Base-by-base conservation (phyloP, 2,329 filamentous ascomycete species). In the Mariannaea sp. region DNA sequence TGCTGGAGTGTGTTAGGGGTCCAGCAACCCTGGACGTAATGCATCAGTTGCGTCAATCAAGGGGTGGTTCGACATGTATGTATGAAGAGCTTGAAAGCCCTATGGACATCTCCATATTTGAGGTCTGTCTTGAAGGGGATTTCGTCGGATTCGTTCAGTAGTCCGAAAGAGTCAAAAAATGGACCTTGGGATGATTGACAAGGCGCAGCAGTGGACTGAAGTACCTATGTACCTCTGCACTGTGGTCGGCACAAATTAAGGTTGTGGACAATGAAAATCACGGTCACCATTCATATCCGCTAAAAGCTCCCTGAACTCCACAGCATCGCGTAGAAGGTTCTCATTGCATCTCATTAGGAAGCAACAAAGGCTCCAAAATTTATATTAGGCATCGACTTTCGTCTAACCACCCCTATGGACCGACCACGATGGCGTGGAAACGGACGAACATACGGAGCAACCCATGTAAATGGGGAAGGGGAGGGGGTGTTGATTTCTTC, bases 341-440 rank as follows among this genome's bases (percentile, higher is more conserved):
- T 3, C 42, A 35, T 30, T 30, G 42, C 42, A 53, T 53, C 50
- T 48, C 43, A 38, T 53, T 53, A 53, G 50, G 43, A 47, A 53
- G 38, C 49, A 38, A 45, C 30, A 17, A 16, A 13, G 13, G 7
- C 7, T 14, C 16, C 14, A 20, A 45, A 14, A 13, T 32, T 12
- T 10, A 32, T n/a, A 45, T 46, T 44, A 52, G 49, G 49, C 49
- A 44, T 46, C 41, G 36, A 52, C 27, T n/a, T 19, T 36, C 33
- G 12, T 50, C 22, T n/a, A n/a, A n/a, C 17, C 17, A 33, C 30
- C 7, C 29, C 24, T 32, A 39, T 36, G 24, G 41, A n/a, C n/a
- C n/a, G n/a, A n/a, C n/a, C n/a, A n/a, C n/a, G 26, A 43, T 35
- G 32, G 43, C 32, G 39, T 30, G n/a, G n/a, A n/a, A n/a, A n/a